Percentiles rank a stretch among this genome's conserved stretches.
Conservation (phyloP, 495 filamentous ascomycete genomes). For the Aspergillus mulundensis region DNA sequence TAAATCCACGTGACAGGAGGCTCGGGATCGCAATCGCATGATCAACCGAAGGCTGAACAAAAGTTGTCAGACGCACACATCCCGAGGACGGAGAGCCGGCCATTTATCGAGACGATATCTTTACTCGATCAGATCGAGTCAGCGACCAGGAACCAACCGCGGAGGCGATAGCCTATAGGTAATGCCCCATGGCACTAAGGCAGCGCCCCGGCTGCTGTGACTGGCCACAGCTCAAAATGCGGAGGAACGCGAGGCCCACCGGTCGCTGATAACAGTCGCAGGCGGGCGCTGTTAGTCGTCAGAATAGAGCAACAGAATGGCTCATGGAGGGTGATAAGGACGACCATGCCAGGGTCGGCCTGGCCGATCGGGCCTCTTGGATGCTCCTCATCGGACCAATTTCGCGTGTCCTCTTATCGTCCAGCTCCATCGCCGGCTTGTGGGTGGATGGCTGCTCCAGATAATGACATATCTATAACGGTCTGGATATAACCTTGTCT, state of each 20-base stretch:
- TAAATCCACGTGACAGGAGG: slow-evolving; percentile 19
- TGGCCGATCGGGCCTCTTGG: slow-evolving; percentile 14
- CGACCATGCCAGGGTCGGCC: not conserved
- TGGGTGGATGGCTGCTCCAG: not conserved
- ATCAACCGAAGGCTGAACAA: not conserved
- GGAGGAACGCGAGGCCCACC: slow-evolving; percentile 5
- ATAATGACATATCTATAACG: not conserved
- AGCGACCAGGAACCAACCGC: slow-evolving; percentile 16
- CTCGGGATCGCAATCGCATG: not conserved
- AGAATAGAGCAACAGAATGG: slow-evolving; percentile 19
- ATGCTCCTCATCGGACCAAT: slow-evolving; percentile 9
- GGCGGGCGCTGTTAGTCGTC: slow-evolving; percentile 20
- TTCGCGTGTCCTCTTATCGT: slow-evolving; percentile 14
- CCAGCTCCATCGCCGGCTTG: not conserved
- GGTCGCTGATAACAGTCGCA: slow-evolving; percentile 20
- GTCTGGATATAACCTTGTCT: not conserved
- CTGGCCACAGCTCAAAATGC: slow-evolving; percentile 16
- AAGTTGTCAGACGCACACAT: not conserved
- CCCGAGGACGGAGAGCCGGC: not conserved
- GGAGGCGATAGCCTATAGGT: too few species aligned
- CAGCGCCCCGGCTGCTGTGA: not conserved
- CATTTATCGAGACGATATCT: slow-evolving; percentile 4
- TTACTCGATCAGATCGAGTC: slow-evolving; percentile 47
- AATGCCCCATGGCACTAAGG: slow-evolving; percentile 4
- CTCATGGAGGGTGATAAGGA: slow-evolving; percentile 19